Conservation (phyloP, 2,329 filamentous ascomycete genomes). For the Diaporthe nobilis region DNA sequence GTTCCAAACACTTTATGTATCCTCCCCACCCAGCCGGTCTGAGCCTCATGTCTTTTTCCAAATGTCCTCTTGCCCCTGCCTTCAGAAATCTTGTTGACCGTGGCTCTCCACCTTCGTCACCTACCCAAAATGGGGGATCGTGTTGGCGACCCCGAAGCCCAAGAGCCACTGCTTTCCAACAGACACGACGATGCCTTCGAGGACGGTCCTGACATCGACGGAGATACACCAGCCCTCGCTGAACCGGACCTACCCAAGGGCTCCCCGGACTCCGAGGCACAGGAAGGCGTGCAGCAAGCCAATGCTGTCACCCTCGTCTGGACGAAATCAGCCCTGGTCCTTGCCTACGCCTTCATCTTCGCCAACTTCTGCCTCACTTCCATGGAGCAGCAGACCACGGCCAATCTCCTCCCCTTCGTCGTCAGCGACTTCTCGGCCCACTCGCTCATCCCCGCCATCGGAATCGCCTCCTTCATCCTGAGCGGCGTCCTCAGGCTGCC, state of each 20-base stretch:
- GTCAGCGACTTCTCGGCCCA: conserved; percentile 66
- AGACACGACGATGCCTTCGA: neutral
- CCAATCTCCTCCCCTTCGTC: conserved; percentile 59
- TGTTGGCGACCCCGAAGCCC: neutral
- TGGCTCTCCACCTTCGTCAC: conserved; percentile 12
- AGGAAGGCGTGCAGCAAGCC: conserved; percentile 62
- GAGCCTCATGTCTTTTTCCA: neutral
- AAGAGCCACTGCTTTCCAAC: conserved; percentile 21
- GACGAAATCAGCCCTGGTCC: conserved; percentile 55
- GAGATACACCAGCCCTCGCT: neutral
- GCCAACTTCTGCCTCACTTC: conserved; percentile 33
- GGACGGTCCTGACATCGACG: neutral
- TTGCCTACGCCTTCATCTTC: conserved; percentile 53
- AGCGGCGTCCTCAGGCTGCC: conserved; percentile 74
- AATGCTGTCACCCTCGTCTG: conserved; percentile 64
- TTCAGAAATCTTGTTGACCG: neutral
- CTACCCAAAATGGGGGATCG: conserved; percentile 15
- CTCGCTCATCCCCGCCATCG: conserved; percentile 66
- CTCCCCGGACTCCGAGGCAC: conserved; percentile 45
- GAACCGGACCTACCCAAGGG: neutral
- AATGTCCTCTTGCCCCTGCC: neutral
- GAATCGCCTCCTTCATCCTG: conserved; percentile 69
- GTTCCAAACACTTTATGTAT: neutral
- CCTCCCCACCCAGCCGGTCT: neutral
- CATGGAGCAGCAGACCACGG: conserved; percentile 34